Evolutionary conservation across 129 eudicot genomes (phyloP).

Genomic region (Tagetes patula): DNA sequence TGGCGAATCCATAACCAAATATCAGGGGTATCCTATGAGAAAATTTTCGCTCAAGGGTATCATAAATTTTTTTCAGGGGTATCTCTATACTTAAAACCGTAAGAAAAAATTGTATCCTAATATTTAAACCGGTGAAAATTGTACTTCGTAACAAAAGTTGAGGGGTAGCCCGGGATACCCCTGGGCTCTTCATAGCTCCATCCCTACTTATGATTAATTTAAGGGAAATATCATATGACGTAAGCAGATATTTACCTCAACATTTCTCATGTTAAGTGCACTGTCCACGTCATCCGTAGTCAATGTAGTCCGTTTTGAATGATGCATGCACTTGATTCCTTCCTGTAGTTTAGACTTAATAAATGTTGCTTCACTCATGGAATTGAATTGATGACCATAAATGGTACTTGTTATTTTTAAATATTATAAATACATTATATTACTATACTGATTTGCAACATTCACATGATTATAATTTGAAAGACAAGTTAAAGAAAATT

Average conservation of each 20-base stretch:
- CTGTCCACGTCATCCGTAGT: slow-evolving; percentile 68
- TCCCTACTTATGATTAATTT: background rate
- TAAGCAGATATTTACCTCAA: slow-evolving; percentile 47
- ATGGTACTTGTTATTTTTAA: background rate
- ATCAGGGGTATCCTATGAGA: too few relatives aligned
- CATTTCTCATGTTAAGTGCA: slow-evolving; percentile 64
- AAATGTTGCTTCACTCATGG: background rate
- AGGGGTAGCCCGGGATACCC: too few relatives aligned
- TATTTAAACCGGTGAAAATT: too few relatives aligned
- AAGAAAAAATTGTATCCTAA: too few relatives aligned
- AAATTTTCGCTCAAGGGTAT: too few relatives aligned
- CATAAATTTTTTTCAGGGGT: too few relatives aligned
- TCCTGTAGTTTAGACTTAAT: slow-evolving; percentile 44
- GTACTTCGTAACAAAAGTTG: too few relatives aligned
- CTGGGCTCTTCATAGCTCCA: too few relatives aligned
- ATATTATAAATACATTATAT: background rate
- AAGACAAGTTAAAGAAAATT: background rate
- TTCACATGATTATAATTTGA: background rate
- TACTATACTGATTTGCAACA: too few relatives aligned
- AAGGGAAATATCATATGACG: slow-evolving; percentile 1
- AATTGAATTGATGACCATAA: background rate
- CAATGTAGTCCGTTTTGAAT: slow-evolving; percentile 61
- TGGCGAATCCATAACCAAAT: too few relatives aligned
- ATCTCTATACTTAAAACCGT: too few relatives aligned
- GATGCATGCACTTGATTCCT: slow-evolving; percentile 78